A percentile compares a stretch with the other conserved stretches of the same genome.
Evolutionary conservation across 1,284 basidiomycete genomes (phyloP).

Genomic region (Gomphus sp.): DNA sequence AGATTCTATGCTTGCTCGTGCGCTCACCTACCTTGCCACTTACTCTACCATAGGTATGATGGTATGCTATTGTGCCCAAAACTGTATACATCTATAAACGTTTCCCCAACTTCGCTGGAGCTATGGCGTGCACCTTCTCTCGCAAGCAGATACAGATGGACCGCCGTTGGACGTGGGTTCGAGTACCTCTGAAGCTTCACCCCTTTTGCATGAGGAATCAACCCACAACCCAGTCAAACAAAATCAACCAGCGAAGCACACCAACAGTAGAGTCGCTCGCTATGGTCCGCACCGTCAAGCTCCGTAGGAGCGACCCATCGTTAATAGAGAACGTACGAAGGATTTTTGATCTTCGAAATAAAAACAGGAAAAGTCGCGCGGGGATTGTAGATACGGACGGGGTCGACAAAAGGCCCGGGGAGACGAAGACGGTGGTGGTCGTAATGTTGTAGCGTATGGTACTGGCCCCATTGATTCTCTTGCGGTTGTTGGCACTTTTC

Average conservation of each 20-base stretch:
- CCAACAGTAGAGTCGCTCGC: not conserved
- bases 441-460: slow-evolving; percentile 79
- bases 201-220: not conserved
- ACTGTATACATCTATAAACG: not conserved
- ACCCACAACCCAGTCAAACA: not conserved
- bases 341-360: slow-evolving; percentile 26
- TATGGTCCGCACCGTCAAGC: not conserved
- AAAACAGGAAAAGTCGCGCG: slow-evolving; percentile 9
- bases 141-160: slow-evolving; percentile 55
- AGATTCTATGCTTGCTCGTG: slow-evolving; percentile 85
- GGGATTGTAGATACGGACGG: slow-evolving; percentile 10
- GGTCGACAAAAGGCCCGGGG: slow-evolving; percentile 32
- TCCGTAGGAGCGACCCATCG: slow-evolving; percentile 18
- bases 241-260: not conserved
- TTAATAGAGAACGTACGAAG: slow-evolving; percentile 32
- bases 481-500: slow-evolving; percentile 62
- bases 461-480: slow-evolving; percentile 68
- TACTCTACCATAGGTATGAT: slow-evolving; percentile 94
- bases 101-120: slow-evolving; percentile 72
- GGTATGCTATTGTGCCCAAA: slow-evolving; percentile 32
- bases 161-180: too few species aligned
- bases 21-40: slow-evolving; percentile 86
- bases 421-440: slow-evolving; percentile 75
- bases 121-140: slow-evolving; percentile 73
- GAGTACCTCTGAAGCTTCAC: not conserved